These are phyloP conservation scores for Globisporangium takayamanum DNA, from an alignment of 352 stramenopile species.

Conservation along the genomic window DNA sequence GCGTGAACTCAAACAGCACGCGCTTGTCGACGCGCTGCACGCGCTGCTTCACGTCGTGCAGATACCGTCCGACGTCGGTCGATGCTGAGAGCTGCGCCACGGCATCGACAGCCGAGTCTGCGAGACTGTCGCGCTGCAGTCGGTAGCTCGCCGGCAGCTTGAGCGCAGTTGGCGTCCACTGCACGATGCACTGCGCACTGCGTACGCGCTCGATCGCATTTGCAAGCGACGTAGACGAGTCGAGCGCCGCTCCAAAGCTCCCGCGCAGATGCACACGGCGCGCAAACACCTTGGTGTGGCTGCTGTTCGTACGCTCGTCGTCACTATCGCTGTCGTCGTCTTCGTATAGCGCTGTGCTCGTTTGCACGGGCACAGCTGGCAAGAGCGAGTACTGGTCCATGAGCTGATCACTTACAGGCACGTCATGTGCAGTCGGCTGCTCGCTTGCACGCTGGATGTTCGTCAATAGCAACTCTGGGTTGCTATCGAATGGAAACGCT, in stretches of 20 bases:
- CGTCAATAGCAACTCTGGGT: constrained; percentile 28
- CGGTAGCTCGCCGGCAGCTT: constrained; percentile 8
- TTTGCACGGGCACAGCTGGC: constrained; percentile 15
- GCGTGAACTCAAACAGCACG: constrained; percentile 68
- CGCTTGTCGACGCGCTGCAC: constrained; percentile 41
- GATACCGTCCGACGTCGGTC: constrained; percentile 32
- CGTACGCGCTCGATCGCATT: constrained; percentile 24
- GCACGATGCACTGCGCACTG: constrained; percentile 22
- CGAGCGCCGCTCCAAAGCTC: constrained; percentile 20
- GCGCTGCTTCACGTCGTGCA: constrained; percentile 30
- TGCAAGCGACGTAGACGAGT: constrained; percentile 14
- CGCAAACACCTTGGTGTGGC: constrained; percentile 23
- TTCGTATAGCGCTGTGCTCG: neutral
- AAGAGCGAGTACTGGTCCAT: constrained; percentile 35
- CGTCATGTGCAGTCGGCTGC: constrained; percentile 2
- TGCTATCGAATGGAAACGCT: constrained; percentile 27
- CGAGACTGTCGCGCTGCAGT: constrained; percentile 8
- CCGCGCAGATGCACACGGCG: constrained; percentile 46
- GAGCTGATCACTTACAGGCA: neutral
- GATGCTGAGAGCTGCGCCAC: constrained; percentile 45
- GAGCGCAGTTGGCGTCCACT: constrained; percentile 27
- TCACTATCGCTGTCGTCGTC: constrained; percentile 12
- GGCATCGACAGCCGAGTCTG: constrained; percentile 24
- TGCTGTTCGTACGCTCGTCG: neutral
- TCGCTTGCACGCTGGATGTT: constrained; percentile 16